A percentile compares a stretch with the other conserved stretches of the same genome.
phyloP scores from a whole-genome alignment of 768 basidiomycete species.

The Zangia roseola region DNA sequence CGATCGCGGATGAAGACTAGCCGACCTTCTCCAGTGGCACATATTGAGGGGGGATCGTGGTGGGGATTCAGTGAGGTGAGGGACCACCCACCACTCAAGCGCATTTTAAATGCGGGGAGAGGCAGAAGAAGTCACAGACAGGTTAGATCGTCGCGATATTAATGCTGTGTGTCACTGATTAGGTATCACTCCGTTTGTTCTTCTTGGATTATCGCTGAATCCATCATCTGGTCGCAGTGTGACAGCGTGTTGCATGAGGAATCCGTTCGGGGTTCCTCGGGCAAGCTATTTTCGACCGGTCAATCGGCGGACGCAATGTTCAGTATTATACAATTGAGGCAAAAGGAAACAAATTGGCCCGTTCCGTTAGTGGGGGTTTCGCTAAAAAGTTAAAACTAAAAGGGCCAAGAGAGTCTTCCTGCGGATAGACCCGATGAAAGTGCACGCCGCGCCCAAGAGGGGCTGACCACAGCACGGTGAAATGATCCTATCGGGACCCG shows the following conservation, averaged over 20 bases:
- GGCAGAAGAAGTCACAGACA: constrained; percentile 18
- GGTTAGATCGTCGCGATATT: constrained; percentile 26
- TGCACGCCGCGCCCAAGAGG: constrained; percentile 16
- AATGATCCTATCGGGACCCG: constrained; percentile 18
- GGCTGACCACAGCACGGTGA: constrained; percentile 18
- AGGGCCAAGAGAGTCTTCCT: constrained; percentile 34
- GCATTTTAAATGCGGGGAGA: constrained; percentile 27
- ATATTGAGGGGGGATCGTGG: constrained; percentile 38
- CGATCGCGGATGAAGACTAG: constrained; percentile 9
- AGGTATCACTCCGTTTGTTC: constrained; percentile 20
- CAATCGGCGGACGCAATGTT: constrained; percentile 12
- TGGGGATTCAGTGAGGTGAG: constrained; percentile 11
- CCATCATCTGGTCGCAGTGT: constrained; percentile 18
- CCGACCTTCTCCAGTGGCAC: constrained; percentile 75
- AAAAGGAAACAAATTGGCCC: constrained; percentile 13
- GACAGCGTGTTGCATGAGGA: constrained; percentile 26
- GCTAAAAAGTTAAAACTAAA: constrained; percentile 36
- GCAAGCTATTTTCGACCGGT: constrained; percentile 27
- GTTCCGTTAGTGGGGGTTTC: constrained; percentile 18
- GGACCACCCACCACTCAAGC: not conserved
- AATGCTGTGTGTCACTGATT: constrained; percentile 21
- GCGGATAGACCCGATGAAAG: constrained; percentile 20
- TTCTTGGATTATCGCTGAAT: constrained; percentile 21
- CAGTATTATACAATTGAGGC: constrained; percentile 24
- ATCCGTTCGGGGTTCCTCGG: constrained; percentile 32